Conservation (phyloP, 176 grass and related monocot species). For the Oryza meridionalis region DNA sequence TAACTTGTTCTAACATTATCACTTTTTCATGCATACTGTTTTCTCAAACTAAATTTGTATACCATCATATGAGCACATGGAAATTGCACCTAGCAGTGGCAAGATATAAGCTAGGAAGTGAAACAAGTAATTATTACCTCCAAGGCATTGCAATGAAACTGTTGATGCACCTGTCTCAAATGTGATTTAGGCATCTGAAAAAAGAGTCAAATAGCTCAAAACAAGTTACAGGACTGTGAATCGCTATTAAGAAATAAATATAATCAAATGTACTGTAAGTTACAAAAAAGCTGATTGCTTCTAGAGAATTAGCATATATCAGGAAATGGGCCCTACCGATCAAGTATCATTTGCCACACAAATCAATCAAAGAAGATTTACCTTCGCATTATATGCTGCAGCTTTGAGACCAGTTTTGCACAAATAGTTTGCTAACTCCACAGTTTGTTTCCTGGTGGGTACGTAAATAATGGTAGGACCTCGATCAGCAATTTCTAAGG, state of each 20-base stretch:
- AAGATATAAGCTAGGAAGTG: constrained; percentile 30
- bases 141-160: constrained; percentile 76
- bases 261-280: background rate
- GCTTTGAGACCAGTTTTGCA: constrained; percentile 80
- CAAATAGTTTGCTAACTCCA: constrained; percentile 71
- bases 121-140: constrained; percentile 59
- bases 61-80: background rate
- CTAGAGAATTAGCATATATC: constrained; percentile 19
- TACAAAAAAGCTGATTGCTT: too few relatives aligned
- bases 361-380: background rate
- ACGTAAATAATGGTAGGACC: constrained; percentile 95
- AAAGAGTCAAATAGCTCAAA: constrained; percentile 30
- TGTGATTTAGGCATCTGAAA: constrained; percentile 84
- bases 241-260: constrained; percentile 11
- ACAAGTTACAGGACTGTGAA: background rate
- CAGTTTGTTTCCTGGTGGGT: constrained; percentile 85
- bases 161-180: constrained; percentile 82
- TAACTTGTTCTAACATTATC: background rate
- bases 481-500: constrained; percentile 53
- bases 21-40: background rate
- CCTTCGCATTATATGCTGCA: constrained; percentile 98
- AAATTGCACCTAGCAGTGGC: background rate
- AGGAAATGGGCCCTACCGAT: constrained; percentile 24
- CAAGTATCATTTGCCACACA: background rate
- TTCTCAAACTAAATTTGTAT: constrained; percentile 14